These are phyloP conservation scores for Coemansia sp. DNA, from an alignment of 192 early-diverging fungal genomes.

Conservation along the genomic window DNA sequence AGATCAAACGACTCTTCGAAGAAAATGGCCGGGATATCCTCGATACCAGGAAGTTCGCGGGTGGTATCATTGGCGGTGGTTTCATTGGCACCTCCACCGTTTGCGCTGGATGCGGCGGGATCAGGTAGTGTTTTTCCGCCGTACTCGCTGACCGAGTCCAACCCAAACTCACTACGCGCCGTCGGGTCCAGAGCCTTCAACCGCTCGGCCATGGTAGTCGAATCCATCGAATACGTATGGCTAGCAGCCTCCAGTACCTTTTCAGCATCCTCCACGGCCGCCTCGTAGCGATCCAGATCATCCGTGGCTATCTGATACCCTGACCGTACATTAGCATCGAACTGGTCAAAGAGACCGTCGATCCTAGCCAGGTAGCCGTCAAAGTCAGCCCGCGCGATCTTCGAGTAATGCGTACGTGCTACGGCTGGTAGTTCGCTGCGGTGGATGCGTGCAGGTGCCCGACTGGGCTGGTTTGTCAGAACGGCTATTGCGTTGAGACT, in stretches of 20 bases:
- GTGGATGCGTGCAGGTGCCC: slow-evolving; percentile 48
- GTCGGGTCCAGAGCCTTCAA: slow-evolving; percentile 48
- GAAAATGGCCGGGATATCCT: slow-evolving; percentile 81
- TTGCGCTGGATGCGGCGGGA: slow-evolving; percentile 1
- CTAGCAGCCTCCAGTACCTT: slow-evolving; percentile 34
- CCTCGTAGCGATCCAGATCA: slow-evolving; percentile 55
- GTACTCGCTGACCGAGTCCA: slow-evolving; percentile 46
- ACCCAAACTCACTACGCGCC: slow-evolving; percentile 60
- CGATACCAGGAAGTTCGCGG: slow-evolving; percentile 63
- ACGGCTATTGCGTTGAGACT: slow-evolving; percentile 54
- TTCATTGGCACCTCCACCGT: slow-evolving; percentile 31
- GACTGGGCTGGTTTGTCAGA: slow-evolving; percentile 54
- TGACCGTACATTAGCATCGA: slow-evolving; percentile 65
- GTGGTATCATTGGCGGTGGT: neutral
- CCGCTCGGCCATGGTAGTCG: slow-evolving; percentile 55
- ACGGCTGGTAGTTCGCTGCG: slow-evolving; percentile 54
- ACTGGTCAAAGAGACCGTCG: slow-evolving; percentile 76
- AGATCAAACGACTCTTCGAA: slow-evolving; percentile 83
- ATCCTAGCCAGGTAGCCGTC: slow-evolving; percentile 77
- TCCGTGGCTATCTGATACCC: slow-evolving; percentile 51
- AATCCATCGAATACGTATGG: slow-evolving; percentile 54
- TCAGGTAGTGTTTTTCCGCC: slow-evolving; percentile 23
- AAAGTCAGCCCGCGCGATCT: slow-evolving; percentile 77
- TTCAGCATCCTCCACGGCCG: slow-evolving; percentile 52
- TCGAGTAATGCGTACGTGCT: slow-evolving; percentile 53